Evolutionary conservation across 2,329 filamentous ascomycete species (phyloP), one percentile per base, ranked within the genome.

Genomic region (Neofusicoccum cordaticola): DNA sequence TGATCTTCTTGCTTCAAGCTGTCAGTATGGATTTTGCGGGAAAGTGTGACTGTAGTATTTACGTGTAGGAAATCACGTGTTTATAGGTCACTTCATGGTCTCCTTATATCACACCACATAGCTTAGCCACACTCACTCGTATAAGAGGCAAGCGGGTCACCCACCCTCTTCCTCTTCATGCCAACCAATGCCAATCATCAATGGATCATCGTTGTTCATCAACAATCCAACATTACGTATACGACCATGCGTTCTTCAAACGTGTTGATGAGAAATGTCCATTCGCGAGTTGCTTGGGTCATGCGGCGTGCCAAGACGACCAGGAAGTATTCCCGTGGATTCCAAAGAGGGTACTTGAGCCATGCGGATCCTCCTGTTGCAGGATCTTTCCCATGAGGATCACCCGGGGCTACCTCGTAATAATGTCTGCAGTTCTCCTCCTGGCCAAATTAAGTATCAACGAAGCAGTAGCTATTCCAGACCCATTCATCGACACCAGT

Each of bases 251-350:
- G 34, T 56, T 63, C 61, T 35, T 63, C 47, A 19, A 63, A 50
- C 3, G 50, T 39, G 41, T 63, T 41, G 17, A 63, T 27, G 9
- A 63, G 35, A 5, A 50, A 45, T 11, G n/a, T 56, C 61, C 61
- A 63, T 56, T 63, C 61, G 19, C 61, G 52, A 27, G 61, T 63
- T 2, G 48, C 47, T 63, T 63, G 61, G 15, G 39, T 63, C 47
- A 63, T 56, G 7, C 61, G 61, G 19, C 61, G 27, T 2, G 47
- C 31, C 13, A 63, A 27, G 3, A 63, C 61, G 3, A 9, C 27
- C 4, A 63, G 61, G 34, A 53, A 63, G 41, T 57, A 63, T 22
- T 63, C 47, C 13, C 61, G 61, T 9, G 61, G 61, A 45, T 63
- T 63, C 61, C 61, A 63, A 2, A 37, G 3, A n/a, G 61, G 41